These are phyloP conservation scores for Fusarium sp. DNA, from an alignment of 2,329 filamentous ascomycete genomes.

Conservation along the genomic window DNA sequence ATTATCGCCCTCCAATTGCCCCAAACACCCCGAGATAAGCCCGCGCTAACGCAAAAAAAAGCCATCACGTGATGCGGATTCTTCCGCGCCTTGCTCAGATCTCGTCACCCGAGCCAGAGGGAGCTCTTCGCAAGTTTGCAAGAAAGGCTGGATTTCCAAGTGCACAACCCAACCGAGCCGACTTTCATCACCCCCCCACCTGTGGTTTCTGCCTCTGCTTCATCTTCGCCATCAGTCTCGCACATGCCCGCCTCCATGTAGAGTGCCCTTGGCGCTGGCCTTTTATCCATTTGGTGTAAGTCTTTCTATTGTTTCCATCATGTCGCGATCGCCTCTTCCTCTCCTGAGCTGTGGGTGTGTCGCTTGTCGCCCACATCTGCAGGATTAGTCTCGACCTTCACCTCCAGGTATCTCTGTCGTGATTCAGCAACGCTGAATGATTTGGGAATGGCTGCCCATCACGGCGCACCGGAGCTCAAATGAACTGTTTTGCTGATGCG, in stretches of 20 bases:
- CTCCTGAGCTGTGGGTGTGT: conserved; percentile 42
- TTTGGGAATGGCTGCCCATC: not conserved
- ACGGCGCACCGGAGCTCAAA: conserved; percentile 1
- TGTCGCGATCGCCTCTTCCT: conserved; percentile 43
- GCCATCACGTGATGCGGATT: conserved; percentile 51
- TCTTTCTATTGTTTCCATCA: conserved; percentile 33
- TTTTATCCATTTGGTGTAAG: conserved; percentile 52
- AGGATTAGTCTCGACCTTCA: not conserved
- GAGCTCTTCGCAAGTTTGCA: conserved; percentile 54
- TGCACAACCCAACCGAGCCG: conserved; percentile 28
- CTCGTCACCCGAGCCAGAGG: conserved; percentile 51
- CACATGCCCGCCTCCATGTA: conserved; percentile 51
- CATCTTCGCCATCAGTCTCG: conserved; percentile 24
- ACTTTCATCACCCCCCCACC: conserved; percentile 27
- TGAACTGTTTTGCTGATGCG: conserved; percentile 25
- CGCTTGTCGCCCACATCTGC: conserved; percentile 22
- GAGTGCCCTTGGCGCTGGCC: conserved; percentile 47
- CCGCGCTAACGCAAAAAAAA: conserved; percentile 26
- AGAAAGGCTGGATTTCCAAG: conserved; percentile 39
- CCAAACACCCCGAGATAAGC: conserved; percentile 38
- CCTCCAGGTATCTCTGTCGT: not conserved
- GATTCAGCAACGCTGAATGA: not conserved
- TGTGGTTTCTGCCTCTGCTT: conserved; percentile 27
- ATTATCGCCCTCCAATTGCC: conserved; percentile 18
- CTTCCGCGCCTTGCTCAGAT: conserved; percentile 45